Evolutionary conservation across 805 yeast genomes (phyloP).

Genomic region (Candida pini): DNA sequence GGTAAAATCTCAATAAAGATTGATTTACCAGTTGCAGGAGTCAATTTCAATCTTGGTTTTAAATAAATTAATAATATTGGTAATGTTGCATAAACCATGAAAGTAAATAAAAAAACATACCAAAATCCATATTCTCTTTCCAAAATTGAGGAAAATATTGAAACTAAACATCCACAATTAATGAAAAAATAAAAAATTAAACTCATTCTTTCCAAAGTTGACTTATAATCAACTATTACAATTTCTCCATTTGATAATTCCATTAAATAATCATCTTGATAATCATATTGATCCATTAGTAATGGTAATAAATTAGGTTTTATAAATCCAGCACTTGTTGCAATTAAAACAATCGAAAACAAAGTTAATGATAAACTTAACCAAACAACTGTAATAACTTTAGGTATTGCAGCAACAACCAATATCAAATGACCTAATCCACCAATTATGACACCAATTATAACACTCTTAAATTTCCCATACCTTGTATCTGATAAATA

Average conservation of each 20-base stretch:
- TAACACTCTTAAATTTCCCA: constrained; percentile 43
- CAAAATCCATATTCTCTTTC: constrained; percentile 47
- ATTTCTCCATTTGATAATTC: constrained; percentile 49
- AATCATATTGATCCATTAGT: constrained; percentile 56
- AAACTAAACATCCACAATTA: constrained; percentile 47
- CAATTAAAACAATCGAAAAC: constrained; percentile 33
- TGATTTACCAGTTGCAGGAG: constrained; percentile 37
- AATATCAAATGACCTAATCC: constrained; percentile 41
- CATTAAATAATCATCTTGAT: constrained; percentile 46
- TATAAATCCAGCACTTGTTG: constrained; percentile 46
- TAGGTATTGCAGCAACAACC: constrained; percentile 42
- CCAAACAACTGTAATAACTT: constrained; percentile 25
- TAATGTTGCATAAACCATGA: constrained; percentile 43
- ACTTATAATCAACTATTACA: constrained; percentile 49
- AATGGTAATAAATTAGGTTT: constrained; percentile 48
- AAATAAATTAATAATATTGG: constrained; percentile 38
- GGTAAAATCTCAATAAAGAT: constrained; percentile 37
- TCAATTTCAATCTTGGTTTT: constrained; percentile 29
- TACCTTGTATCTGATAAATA: constrained; percentile 43
- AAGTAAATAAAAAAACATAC: constrained; percentile 47
- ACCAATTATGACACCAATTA: constrained; percentile 42
- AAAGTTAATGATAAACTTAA: constrained; percentile 30
- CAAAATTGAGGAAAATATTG: constrained; percentile 41
- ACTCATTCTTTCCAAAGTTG: constrained; percentile 34
- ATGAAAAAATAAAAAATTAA: constrained; percentile 48